Evolutionary conservation across 805 yeast genomes (phyloP).

Genomic region (Clavispora fructus): DNA sequence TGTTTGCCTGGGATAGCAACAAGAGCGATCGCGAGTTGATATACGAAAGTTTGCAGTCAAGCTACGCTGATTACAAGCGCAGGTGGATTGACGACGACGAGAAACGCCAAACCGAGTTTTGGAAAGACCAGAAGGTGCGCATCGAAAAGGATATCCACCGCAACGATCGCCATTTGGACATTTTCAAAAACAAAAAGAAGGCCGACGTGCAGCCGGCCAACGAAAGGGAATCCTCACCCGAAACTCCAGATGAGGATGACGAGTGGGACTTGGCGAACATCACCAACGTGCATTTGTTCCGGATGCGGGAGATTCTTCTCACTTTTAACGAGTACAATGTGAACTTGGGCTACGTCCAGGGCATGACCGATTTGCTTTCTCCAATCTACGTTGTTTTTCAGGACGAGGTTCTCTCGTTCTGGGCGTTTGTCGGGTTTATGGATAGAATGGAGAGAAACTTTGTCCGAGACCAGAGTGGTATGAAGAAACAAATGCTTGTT

Average conservation of each 20-base stretch:
- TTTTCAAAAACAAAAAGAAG: slow-evolving; percentile 49
- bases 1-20: slow-evolving; percentile 87
- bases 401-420: slow-evolving; percentile 78
- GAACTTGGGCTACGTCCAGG: slow-evolving; percentile 93
- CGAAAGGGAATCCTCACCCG: slow-evolving; percentile 24
- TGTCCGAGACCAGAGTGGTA: slow-evolving; percentile 86
- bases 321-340: slow-evolving; percentile 82
- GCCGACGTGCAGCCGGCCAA: not conserved
- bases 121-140: slow-evolving; percentile 85
- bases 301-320: slow-evolving; percentile 69
- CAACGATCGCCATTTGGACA: slow-evolving; percentile 73
- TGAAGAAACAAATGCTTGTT: slow-evolving; percentile 80
- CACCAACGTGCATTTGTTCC: slow-evolving; percentile 67
- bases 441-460: slow-evolving; percentile 93
- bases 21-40: slow-evolving; percentile 60
- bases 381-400: slow-evolving; percentile 64
- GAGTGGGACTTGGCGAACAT: slow-evolving; percentile 61
- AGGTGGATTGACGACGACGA: slow-evolving; percentile 63
- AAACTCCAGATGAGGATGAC: slow-evolving; percentile 33
- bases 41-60: slow-evolving; percentile 48
- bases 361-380: slow-evolving; percentile 91
- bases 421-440: slow-evolving; percentile 88
- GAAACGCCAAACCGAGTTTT: slow-evolving; percentile 51
- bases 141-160: slow-evolving; percentile 92
- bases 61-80: slow-evolving; percentile 59